phyloP scores from a whole-genome alignment of 257 asterid genomes.

The Ilex aquifolium region DNA sequence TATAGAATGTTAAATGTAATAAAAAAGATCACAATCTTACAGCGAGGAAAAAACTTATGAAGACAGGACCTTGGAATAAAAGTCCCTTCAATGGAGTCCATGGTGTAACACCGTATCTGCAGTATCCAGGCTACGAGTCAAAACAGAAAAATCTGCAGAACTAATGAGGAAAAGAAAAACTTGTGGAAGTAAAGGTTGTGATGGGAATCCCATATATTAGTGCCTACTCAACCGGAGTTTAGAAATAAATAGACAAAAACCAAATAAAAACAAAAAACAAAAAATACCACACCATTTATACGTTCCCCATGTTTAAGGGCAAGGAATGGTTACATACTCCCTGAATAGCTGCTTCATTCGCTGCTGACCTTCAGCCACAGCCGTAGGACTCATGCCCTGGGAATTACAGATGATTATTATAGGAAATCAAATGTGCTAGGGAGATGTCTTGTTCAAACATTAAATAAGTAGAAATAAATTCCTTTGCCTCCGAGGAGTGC shows the following conservation, averaged over 20 bases:
- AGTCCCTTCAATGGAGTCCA: slow-evolving; percentile 81
- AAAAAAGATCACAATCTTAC: slow-evolving; percentile 42
- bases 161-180: too few relatives aligned
- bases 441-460: not conserved
- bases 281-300: too few relatives aligned
- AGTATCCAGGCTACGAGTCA: slow-evolving; percentile 5
- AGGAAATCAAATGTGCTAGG: not conserved
- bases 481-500: too few relatives aligned
- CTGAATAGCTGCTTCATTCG: slow-evolving; percentile 51
- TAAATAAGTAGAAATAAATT: too few relatives aligned
- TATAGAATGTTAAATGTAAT: too few relatives aligned
- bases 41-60: slow-evolving; percentile 78
- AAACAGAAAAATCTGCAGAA: too few relatives aligned
- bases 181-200: too few relatives aligned
- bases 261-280: too few relatives aligned
- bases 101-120: slow-evolving; percentile 84
- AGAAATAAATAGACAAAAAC: too few relatives aligned
- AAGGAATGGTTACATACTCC: slow-evolving; percentile 52
- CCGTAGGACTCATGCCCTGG: slow-evolving; percentile 71
- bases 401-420: slow-evolving; percentile 4
- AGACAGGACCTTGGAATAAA: slow-evolving; percentile 74
- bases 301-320: too few relatives aligned
- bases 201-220: too few relatives aligned
- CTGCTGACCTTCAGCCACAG: slow-evolving; percentile 78
- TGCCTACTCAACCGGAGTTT: too few relatives aligned